Evolutionary conservation across 1,284 basidiomycete genomes (phyloP).

Genomic region (Cutaneotrichosporon dermatis): DNA sequence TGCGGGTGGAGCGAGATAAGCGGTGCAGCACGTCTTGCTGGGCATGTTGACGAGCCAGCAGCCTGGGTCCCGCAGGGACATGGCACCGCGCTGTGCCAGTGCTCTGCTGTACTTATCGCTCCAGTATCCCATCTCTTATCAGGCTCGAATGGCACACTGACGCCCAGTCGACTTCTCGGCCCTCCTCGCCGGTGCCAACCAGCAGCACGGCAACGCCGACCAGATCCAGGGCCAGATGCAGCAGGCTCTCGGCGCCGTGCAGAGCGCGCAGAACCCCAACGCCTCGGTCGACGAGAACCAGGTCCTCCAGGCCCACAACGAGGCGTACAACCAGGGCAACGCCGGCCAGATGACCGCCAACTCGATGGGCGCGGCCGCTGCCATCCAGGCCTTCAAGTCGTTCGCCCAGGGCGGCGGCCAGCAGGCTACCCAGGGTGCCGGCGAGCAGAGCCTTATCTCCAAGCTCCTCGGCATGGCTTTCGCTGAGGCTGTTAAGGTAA

Average conservation of each 20-base stretch:
- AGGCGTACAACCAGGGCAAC: slow-evolving; percentile 55
- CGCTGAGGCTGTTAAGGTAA: slow-evolving; percentile 57
- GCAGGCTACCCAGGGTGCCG: slow-evolving; percentile 17
- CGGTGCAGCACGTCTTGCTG: too few relatives aligned
- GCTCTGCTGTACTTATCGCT: too few relatives aligned
- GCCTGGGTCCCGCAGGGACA: too few relatives aligned
- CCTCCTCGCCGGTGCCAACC: slow-evolving; percentile 40
- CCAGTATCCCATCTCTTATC: too few relatives aligned
- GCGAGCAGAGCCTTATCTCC: slow-evolving; percentile 48
- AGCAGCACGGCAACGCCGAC: slow-evolving; percentile 39
- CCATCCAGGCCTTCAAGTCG: slow-evolving; percentile 57
- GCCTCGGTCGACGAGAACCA: slow-evolving; percentile 57
- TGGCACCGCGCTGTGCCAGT: too few relatives aligned
- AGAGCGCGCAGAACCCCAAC: slow-evolving; percentile 8
- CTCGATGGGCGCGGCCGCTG: slow-evolving; percentile 65
- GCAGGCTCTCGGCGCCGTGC: slow-evolving; percentile 44
- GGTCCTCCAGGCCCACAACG: slow-evolving; percentile 55
- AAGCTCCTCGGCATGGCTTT: slow-evolving; percentile 76
- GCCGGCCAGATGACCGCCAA: slow-evolving; percentile 55
- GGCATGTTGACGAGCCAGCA: too few relatives aligned
- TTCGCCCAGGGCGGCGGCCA: slow-evolving; percentile 55
- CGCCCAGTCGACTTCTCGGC: slow-evolving; percentile 38
- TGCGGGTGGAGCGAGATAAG: too few relatives aligned
- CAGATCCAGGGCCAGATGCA: slow-evolving; percentile 36
- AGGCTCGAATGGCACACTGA: neutral